phyloP scores from a whole-genome alignment of 176 grass and related monocot species.

The Hordeum vulgare region DNA sequence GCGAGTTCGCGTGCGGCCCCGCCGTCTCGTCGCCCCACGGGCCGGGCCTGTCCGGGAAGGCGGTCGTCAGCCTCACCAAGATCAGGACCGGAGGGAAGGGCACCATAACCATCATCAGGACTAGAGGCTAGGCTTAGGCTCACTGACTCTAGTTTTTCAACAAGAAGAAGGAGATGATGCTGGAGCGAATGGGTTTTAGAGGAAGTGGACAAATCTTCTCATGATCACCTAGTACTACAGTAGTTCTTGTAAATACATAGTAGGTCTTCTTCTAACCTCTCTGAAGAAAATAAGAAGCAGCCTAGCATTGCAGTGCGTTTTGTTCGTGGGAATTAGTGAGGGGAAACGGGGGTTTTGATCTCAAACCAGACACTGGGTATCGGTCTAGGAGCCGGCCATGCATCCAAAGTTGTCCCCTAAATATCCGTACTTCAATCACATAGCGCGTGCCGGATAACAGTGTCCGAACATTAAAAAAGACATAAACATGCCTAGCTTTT shows the following conservation, averaged over 20 bases:
- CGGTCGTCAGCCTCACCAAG: slow-evolving; percentile 65
- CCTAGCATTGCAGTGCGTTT: neutral
- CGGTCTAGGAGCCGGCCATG: too few species aligned
- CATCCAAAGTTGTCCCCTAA: too few species aligned
- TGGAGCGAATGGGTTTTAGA: neutral
- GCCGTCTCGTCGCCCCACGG: slow-evolving; percentile 22
- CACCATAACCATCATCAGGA: slow-evolving; percentile 84
- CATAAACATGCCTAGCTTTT: too few species aligned
- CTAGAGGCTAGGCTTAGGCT: slow-evolving; percentile 39
- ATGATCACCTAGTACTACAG: too few species aligned
- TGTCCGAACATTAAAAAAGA: too few species aligned
- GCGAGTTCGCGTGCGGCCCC: slow-evolving; percentile 48
- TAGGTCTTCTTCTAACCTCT: neutral
- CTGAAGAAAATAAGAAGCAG: neutral
- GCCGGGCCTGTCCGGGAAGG: slow-evolving; percentile 68
- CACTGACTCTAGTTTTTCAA: too few species aligned
- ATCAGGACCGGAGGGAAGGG: slow-evolving; percentile 80
- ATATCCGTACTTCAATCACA: too few species aligned
- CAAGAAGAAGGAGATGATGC: too few species aligned
- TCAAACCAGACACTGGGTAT: too few species aligned
- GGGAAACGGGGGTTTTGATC: too few species aligned
- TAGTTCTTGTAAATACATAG: slow-evolving; percentile 3
- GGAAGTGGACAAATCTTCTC: neutral
- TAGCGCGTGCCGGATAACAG: too few species aligned
- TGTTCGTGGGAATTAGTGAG: too few species aligned